Percentiles rank a stretch among this genome's conserved stretches.
Evolutionary conservation across 192 early-diverging fungal species (phyloP).

Genomic region (Coemansia sp.): DNA sequence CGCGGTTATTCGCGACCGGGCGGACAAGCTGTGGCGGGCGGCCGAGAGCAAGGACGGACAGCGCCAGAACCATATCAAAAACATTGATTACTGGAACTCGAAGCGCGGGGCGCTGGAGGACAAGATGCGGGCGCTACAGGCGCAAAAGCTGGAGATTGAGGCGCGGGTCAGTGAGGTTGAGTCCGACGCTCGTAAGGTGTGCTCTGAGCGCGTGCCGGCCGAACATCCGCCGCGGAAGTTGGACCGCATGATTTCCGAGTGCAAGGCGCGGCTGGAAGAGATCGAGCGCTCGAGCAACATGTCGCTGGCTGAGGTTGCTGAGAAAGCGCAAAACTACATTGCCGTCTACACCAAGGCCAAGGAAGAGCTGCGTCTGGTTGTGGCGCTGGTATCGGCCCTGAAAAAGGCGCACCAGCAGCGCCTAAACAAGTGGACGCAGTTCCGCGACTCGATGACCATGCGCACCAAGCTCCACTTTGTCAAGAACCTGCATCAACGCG

Average conservation of each 20-base stretch:
- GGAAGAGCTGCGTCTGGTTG: conserved; percentile 49
- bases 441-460: conserved; percentile 70
- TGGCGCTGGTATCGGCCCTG: conserved; percentile 53
- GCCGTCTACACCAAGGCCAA: conserved; percentile 57
- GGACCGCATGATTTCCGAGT: conserved; percentile 59
- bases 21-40: conserved; percentile 24
- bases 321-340: conserved; percentile 51
- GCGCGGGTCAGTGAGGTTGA: conserved; percentile 44
- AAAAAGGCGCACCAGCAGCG: conserved; percentile 57
- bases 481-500: conserved; percentile 70
- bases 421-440: conserved; percentile 59
- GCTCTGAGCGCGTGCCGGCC: conserved; percentile 60
- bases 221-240: conserved; percentile 47
- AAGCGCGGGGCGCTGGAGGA: conserved; percentile 45
- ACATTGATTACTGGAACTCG: conserved; percentile 56
- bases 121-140: conserved; percentile 13
- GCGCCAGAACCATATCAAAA: conserved; percentile 29
- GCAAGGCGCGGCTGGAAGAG: conserved; percentile 51
- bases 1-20: conserved; percentile 18
- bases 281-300: conserved; percentile 59
- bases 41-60: conserved; percentile 31
- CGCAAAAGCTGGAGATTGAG: conserved; percentile 21
- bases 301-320: conserved; percentile 59
- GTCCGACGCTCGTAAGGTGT: conserved; percentile 54
- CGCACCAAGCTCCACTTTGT: conserved; percentile 71